Base-by-base conservation (phyloP, 1,284 basidiomycete species). In the Cryptococcus sp. region DNA sequence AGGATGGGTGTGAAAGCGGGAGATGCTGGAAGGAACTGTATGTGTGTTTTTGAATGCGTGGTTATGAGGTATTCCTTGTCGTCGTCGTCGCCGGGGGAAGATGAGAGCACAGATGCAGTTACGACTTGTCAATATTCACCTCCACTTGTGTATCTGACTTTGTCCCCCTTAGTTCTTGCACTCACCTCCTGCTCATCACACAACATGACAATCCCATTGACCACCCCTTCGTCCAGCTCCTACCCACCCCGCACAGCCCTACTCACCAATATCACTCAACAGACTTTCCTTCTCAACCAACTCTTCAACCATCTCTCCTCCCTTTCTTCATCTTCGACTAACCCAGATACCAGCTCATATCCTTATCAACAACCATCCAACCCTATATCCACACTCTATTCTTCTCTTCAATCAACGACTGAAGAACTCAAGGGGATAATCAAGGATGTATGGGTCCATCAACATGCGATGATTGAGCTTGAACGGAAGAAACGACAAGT, bases 181-280 rank as follows among this genome's bases (percentile, higher is more conserved):
- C 23, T 23, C 23, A 23, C 38, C 38, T 41, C 38, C 38, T 10
- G 10, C 38, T 41, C 38, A n/a, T 41, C 38, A 41, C 10, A 10
- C 10, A 41, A 41, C 38, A 41, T 41, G 38, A 41, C 38, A n/a
- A 41, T 41, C 10, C 38, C 38, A 10, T 41, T 41, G n/a, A 10
- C 38, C n/a, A n/a, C n/a, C 10, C 10, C 10, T n/a, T 41, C 38
- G 38, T 41, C 38, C 38, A 10, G 10, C 38, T 46, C 44, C 11
- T 13, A 13, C 44, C 61, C 66, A 4, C 62, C 61, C 23, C 69
- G 67, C 36, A 55, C 62, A 23, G 53, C 61, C 2, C 65, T 74
- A 30, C 62, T 74, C 3, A 58, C 63, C 31, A 72, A 72, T 47
- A 61, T 74, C 11, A 59, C 66, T 11, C 65, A 66, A 8, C 73